Percentiles rank a stretch among this genome's conserved stretches.
These are phyloP conservation scores for Lentinula edodes DNA, from an alignment of 768 basidiomycete species.

Conservation along the genomic window DNA sequence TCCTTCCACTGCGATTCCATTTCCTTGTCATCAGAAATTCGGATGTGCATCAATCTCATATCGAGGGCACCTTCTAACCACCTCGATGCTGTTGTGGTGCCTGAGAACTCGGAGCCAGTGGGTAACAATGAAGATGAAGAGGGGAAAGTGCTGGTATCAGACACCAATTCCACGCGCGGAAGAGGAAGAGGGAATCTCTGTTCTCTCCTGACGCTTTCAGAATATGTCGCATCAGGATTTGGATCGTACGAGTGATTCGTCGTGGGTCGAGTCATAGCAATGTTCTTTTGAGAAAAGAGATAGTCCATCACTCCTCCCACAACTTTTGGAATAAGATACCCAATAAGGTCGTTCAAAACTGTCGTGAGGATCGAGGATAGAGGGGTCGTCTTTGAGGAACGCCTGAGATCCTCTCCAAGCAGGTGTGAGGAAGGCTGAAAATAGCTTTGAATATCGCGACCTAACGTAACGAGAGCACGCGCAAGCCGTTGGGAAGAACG, in stretches of 20 bases:
- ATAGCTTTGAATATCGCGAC: neutral
- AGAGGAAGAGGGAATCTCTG: neutral
- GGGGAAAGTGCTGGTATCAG: neutral
- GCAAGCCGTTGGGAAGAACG: neutral
- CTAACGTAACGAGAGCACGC: neutral
- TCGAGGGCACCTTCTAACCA: neutral
- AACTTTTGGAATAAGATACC: neutral
- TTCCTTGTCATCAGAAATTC: neutral
- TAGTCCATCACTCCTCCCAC: neutral
- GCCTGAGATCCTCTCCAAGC: neutral
- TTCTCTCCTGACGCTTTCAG: neutral
- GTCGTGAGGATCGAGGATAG: neutral
- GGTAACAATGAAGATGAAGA: neutral
- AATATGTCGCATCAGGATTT: neutral
- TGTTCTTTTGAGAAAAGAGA: neutral
- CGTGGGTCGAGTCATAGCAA: neutral
- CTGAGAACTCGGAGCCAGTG: neutral
- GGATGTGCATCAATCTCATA: neutral
- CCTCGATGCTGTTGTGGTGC: neutral
- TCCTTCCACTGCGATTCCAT: neutral
- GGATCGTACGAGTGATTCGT: neutral
- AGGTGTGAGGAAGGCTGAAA: neutral
- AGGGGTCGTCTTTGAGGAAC: neutral
- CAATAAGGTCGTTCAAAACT: neutral
- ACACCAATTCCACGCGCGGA: neutral